Percentiles rank a stretch among this genome's conserved stretches.
Evolutionary conservation across 139 green algal genomes (phyloP).

Genomic region (Spirogloea muscicola): DNA sequence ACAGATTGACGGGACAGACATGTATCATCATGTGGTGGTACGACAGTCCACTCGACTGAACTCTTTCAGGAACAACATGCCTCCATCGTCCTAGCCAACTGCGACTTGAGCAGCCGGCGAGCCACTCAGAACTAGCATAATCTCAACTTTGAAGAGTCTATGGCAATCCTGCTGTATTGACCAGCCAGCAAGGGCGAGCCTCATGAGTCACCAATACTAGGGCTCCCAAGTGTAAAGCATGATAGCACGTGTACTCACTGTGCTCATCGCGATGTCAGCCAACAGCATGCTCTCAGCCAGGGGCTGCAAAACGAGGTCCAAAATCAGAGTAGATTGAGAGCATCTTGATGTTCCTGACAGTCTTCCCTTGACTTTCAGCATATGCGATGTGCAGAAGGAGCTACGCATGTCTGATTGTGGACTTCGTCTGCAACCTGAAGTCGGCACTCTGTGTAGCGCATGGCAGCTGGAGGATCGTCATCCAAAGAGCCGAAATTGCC

Average conservation of each 20-base stretch:
- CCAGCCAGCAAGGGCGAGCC: too few species aligned
- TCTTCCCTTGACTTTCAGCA: too few species aligned
- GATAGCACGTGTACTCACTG: slow-evolving; percentile 53
- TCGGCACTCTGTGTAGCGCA: slow-evolving; percentile 80
- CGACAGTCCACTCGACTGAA: background rate
- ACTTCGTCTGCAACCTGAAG: too few species aligned
- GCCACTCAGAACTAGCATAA: background rate
- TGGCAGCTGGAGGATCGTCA: slow-evolving; percentile 90
- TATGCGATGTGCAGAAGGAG: too few species aligned
- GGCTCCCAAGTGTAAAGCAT: background rate
- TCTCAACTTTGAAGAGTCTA: too few species aligned
- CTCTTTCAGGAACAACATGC: background rate
- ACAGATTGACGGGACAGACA: background rate
- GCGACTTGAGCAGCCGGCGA: background rate
- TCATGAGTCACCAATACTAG: background rate
- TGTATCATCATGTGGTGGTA: background rate
- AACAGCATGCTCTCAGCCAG: slow-evolving; percentile 71
- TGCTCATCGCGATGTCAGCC: slow-evolving; percentile 72
- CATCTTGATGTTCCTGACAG: too few species aligned
- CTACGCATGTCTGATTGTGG: too few species aligned
- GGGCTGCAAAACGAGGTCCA: too few species aligned
- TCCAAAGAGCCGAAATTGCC: slow-evolving; percentile 97
- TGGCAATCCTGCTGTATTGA: too few species aligned
- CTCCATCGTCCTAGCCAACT: background rate
- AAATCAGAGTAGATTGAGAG: too few species aligned